These are phyloP conservation scores for Pyricularia grisea DNA, from an alignment of 2,329 filamentous ascomycete species.

Conservation along the genomic window DNA sequence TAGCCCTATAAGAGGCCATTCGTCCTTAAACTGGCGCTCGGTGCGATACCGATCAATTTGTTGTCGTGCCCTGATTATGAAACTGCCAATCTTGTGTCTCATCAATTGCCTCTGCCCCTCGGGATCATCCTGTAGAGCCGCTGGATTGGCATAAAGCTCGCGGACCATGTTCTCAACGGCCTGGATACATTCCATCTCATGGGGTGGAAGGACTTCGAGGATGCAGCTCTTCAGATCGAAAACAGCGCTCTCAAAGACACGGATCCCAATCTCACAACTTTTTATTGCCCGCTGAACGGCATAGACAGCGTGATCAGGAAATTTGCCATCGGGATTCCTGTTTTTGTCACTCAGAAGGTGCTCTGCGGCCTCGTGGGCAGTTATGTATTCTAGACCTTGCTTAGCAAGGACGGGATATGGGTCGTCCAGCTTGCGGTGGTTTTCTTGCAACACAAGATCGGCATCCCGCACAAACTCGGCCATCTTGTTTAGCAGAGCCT, in stretches of 20 bases:
- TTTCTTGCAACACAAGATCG: constrained; percentile 34
- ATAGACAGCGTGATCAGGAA: constrained; percentile 45
- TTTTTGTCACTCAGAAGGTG: background rate
- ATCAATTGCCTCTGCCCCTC: constrained; percentile 9
- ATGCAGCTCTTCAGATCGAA: constrained; percentile 34
- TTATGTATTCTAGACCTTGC: background rate
- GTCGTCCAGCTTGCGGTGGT: constrained; percentile 37
- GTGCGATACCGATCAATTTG: constrained; percentile 43
- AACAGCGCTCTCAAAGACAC: constrained; percentile 37
- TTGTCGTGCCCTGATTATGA: constrained; percentile 37
- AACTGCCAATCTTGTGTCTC: constrained; percentile 25
- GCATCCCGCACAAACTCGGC: constrained; percentile 30
- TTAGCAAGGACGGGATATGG: constrained; percentile 29
- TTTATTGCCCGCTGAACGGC: constrained; percentile 60
- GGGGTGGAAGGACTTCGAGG: constrained; percentile 51
- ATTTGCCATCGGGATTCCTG: constrained; percentile 19
- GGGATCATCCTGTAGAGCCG: constrained; percentile 12
- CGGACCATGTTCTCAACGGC: constrained; percentile 43
- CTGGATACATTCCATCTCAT: constrained; percentile 42
- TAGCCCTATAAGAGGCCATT: constrained; percentile 16
- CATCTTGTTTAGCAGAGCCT: constrained; percentile 37
- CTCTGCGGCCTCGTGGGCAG: constrained; percentile 1
- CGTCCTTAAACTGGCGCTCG: constrained; percentile 21
- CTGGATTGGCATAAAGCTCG: constrained; percentile 34
- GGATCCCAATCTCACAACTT: constrained; percentile 52